Evolutionary conservation across 2,329 filamentous ascomycete genomes (phyloP).

Genomic region (Bipolaris sorokiniana): DNA sequence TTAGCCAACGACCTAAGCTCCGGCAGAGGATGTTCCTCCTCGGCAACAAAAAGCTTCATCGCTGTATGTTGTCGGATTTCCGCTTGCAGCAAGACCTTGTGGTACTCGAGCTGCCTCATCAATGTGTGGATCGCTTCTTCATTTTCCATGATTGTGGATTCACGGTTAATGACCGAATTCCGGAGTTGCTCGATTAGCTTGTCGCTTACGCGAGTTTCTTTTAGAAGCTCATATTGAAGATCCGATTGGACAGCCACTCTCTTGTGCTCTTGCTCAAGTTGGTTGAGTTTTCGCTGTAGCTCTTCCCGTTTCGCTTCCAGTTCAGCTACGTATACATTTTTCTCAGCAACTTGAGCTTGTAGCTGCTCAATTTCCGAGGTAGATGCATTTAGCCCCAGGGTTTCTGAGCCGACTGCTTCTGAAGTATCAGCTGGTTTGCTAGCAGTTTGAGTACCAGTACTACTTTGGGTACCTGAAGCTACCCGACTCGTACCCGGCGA

Average conservation of each 20-base stretch:
- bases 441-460: constrained; percentile 42
- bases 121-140: constrained; percentile 35
- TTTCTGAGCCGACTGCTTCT: constrained; percentile 26
- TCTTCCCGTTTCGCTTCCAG: constrained; percentile 31
- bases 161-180: constrained; percentile 38
- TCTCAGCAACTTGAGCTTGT: constrained; percentile 41
- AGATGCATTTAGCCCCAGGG: constrained; percentile 33
- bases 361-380: constrained; percentile 41
- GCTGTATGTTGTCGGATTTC: constrained; percentile 51
- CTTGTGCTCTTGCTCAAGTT: constrained; percentile 32
- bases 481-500: constrained; percentile 1
- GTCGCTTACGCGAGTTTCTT: constrained; percentile 36
- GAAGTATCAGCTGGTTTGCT: constrained; percentile 24
- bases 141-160: constrained; percentile 41
- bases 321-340: constrained; percentile 32
- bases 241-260: constrained; percentile 35
- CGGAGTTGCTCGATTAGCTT: constrained; percentile 40
- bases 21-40: constrained; percentile 35
- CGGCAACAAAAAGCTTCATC: constrained; percentile 26
- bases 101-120: constrained; percentile 49
- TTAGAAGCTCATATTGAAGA: constrained; percentile 37
- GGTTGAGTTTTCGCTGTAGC: constrained; percentile 25
- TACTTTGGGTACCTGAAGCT: constrained; percentile 26
- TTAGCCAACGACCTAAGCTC: constrained; percentile 37
- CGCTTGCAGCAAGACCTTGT: constrained; percentile 49